phyloP scores from a whole-genome alignment of 148 eudicot species.

The Polygonum aviculare region DNA sequence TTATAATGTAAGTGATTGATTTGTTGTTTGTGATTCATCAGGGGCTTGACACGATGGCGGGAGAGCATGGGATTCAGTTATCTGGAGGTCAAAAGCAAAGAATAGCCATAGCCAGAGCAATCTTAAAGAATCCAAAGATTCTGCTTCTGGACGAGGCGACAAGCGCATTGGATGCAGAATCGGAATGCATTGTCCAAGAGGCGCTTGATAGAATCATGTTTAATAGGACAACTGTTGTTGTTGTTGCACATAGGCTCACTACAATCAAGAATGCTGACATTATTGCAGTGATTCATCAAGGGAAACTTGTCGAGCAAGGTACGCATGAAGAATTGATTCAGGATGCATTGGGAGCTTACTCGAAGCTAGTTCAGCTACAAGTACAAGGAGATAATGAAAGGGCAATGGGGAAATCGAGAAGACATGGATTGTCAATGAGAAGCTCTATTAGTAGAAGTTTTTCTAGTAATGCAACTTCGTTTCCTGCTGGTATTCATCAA shows the following conservation, averaged over 20 bases:
- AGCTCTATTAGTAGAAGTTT: constrained; percentile 58
- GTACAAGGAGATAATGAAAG: constrained; percentile 38
- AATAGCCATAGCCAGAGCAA: constrained; percentile 17
- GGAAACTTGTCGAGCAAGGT: constrained; percentile 18
- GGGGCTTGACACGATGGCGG: constrained; percentile 19
- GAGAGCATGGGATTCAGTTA: constrained; percentile 18
- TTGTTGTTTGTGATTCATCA: neutral
- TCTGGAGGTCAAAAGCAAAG: constrained; percentile 22
- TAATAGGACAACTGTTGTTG: constrained; percentile 15
- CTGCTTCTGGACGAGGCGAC: constrained; percentile 18
- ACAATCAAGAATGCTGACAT: constrained; percentile 17
- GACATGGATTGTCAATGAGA: constrained; percentile 32
- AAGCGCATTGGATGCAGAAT: constrained; percentile 17
- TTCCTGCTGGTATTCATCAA: constrained; percentile 27
- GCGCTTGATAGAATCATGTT: constrained; percentile 17
- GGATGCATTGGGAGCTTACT: constrained; percentile 61
- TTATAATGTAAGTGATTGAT: neutral
- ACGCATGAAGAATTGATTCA: constrained; percentile 56
- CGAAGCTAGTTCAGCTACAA: constrained; percentile 61
- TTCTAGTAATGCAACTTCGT: constrained; percentile 31
- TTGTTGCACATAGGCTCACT: constrained; percentile 15
- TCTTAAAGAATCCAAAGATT: constrained; percentile 16
- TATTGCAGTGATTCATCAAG: constrained; percentile 13
- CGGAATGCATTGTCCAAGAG: constrained; percentile 15
- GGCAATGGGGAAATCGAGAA: constrained; percentile 33